phyloP scores from a whole-genome alignment of 306 rosid genomes.

The Castanea crenata region DNA sequence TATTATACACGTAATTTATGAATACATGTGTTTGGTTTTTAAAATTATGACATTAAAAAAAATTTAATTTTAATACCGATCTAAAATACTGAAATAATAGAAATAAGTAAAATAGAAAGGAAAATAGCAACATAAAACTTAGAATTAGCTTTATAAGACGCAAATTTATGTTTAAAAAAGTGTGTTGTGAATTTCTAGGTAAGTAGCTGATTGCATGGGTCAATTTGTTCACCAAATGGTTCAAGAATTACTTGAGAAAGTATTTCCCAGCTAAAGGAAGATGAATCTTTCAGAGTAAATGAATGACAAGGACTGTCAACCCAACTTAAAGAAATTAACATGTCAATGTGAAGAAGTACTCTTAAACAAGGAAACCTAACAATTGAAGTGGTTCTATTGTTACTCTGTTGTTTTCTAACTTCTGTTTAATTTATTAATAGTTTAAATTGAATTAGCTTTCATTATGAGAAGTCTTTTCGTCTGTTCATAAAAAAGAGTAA shows the following conservation, averaged over 20 bases:
- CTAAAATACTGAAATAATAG: neutral
- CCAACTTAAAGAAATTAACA: neutral
- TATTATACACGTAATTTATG: too few species aligned
- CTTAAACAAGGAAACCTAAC: slow-evolving; percentile 15
- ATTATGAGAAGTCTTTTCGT: neutral
- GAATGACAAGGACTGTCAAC: neutral
- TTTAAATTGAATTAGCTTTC: neutral
- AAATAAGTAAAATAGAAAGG: neutral
- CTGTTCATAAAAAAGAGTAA: slow-evolving; percentile 1
- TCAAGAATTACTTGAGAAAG: neutral
- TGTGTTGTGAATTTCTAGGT: neutral
- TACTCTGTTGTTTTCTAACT: slow-evolving; percentile 16
- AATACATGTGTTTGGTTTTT: too few species aligned
- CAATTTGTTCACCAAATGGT: neutral
- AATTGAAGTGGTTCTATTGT: slow-evolving; percentile 15
- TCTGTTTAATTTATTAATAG: neutral
- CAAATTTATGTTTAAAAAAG: neutral
- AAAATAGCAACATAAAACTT: neutral
- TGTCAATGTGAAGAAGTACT: neutral
- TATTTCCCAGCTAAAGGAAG: slow-evolving; percentile 3
- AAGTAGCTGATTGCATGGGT: neutral
- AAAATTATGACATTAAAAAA: too few species aligned
- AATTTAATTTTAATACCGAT: too few species aligned
- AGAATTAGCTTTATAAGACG: neutral
- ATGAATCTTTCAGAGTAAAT: slow-evolving; percentile 11